A percentile compares a stretch with the other conserved stretches of the same genome.
Evolutionary conservation across 2,329 filamentous ascomycete species (phyloP).

Genomic region (Leptoxyphium fumago): DNA sequence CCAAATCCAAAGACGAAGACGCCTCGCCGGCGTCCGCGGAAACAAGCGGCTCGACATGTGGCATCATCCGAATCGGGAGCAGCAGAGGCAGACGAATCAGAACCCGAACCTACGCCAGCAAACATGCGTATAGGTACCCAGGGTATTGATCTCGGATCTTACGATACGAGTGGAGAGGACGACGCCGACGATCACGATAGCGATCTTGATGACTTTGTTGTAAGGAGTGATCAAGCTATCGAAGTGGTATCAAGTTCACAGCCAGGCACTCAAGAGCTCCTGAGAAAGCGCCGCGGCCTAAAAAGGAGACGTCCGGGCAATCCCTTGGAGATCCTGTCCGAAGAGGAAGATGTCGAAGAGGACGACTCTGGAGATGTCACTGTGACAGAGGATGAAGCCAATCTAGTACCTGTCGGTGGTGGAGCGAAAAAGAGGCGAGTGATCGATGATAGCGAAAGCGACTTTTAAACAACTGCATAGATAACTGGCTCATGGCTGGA

Average conservation of each 20-base stretch:
- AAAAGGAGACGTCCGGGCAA: neutral
- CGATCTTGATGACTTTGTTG: conserved; percentile 32
- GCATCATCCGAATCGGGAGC: conserved; percentile 16
- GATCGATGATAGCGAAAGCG: conserved; percentile 7
- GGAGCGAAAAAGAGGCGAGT: conserved; percentile 4
- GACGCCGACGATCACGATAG: conserved; percentile 29
- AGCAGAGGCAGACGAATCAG: conserved; percentile 19
- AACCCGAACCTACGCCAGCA: conserved; percentile 20
- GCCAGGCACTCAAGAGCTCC: conserved; percentile 4
- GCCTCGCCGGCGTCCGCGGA: conserved; percentile 8
- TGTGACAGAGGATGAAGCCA: neutral
- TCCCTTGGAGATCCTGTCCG: neutral
- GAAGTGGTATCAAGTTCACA: conserved; percentile 17
- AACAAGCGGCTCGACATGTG: conserved; percentile 5
- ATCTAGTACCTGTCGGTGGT: neutral
- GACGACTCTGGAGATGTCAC: neutral
- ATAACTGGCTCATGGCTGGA: too few species aligned
- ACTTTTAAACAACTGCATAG: neutral
- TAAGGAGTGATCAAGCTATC: conserved; percentile 26
- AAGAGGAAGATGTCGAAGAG: neutral
- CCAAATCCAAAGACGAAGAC: conserved; percentile 4
- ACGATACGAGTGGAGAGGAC: conserved; percentile 29
- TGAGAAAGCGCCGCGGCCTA: neutral
- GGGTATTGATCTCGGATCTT: conserved; percentile 27
- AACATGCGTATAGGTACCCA: conserved; percentile 22